phyloP scores from a whole-genome alignment of 2,329 filamentous ascomycete species.

The Ceratocystis cubensis region DNA sequence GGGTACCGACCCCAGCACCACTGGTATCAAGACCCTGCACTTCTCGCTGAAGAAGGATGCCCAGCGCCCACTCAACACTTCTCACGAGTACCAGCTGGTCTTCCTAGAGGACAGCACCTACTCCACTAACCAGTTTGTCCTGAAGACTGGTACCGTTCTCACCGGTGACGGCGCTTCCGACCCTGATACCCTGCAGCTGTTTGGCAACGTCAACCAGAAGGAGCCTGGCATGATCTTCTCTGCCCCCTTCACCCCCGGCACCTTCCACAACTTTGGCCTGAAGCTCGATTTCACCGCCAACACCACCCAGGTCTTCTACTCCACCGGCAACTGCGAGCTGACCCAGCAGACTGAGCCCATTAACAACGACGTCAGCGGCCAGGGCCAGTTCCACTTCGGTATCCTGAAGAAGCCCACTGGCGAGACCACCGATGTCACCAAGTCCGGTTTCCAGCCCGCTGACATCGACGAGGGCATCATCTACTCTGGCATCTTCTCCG shows the following conservation, averaged over 20 bases:
- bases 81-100: constrained; percentile 48
- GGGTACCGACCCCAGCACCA: constrained; percentile 39
- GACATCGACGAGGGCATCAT: constrained; percentile 41
- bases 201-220: constrained; percentile 36
- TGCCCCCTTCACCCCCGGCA: constrained; percentile 36
- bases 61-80: constrained; percentile 41
- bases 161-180: constrained; percentile 27
- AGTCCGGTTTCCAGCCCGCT: constrained; percentile 36
- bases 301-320: constrained; percentile 47
- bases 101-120: constrained; percentile 38
- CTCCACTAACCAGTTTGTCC: constrained; percentile 40
- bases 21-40: constrained; percentile 48
- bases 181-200: constrained; percentile 35
- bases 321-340: constrained; percentile 35
- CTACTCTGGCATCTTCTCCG: constrained; percentile 41
- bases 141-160: constrained; percentile 44
- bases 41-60: constrained; percentile 45
- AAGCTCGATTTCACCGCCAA: constrained; percentile 44
- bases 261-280: constrained; percentile 51
- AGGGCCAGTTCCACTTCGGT: constrained; percentile 42
- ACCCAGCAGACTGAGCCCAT: constrained; percentile 35
- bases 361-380: constrained; percentile 29
- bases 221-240: constrained; percentile 39
- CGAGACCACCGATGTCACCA: constrained; percentile 33
- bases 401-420: constrained; percentile 48